Evolutionary conservation across 306 rosid genomes (phyloP).

Genomic region (Cicer pinnatifidum): DNA sequence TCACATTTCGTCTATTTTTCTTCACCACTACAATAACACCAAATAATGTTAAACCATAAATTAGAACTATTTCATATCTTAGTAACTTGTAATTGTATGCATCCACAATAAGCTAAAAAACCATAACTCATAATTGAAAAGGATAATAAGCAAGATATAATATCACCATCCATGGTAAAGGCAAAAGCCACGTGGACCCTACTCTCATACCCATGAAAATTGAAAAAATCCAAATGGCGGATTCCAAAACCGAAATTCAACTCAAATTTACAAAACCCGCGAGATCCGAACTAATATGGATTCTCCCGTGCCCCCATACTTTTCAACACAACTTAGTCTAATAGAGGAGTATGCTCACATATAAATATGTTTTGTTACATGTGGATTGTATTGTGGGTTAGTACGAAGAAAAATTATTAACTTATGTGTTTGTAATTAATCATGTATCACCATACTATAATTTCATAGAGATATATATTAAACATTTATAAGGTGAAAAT

Average conservation of each 20-base stretch:
- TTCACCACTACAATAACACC: no score
- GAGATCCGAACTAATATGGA: conserved; percentile 60
- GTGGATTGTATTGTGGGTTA: conserved; percentile 20
- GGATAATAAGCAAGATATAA: no score
- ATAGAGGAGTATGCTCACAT: conserved; percentile 15
- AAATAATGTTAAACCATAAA: no score
- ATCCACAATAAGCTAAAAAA: no score
- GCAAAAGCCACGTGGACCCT: conserved; percentile 33
- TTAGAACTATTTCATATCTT: no score
- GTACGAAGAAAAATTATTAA: not conserved
- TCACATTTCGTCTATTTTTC: no score
- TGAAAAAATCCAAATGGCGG: conserved; percentile 51
- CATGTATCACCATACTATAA: no score
- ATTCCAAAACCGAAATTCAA: conserved; percentile 55
- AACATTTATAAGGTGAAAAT: no score
- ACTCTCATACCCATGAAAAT: not conserved
- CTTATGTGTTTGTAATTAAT: not conserved
- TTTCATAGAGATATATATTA: no score
- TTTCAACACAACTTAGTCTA: not conserved
- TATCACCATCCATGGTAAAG: no score
- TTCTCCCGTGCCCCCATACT: conserved; percentile 30
- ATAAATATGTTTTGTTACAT: not conserved
- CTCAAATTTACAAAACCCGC: conserved; percentile 60
- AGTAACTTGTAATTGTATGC: no score
- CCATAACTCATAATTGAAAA: no score